Evolutionary conservation across 116 monocot species (phyloP).

Genomic region (Thalassia testudinum): DNA sequence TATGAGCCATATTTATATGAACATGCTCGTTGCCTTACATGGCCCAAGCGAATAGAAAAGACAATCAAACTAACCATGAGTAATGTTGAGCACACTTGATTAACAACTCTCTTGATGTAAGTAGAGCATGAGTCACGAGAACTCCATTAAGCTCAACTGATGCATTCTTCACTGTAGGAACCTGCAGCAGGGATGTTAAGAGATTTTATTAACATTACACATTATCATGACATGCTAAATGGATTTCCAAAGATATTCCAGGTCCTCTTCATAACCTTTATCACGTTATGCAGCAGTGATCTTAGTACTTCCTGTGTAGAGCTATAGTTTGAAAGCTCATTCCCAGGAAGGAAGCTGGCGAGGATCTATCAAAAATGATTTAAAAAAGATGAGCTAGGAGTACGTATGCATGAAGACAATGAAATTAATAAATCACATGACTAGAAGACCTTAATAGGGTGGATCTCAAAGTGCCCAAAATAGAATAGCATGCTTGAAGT

Average conservation of each 20-base stretch:
- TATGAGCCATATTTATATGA: not conserved
- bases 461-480: conserved; percentile 84
- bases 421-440: not conserved
- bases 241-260: not conserved
- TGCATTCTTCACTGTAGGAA: conserved; percentile 54
- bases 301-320: conserved; percentile 67
- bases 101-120: conserved; percentile 58
- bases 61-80: conserved; percentile 42
- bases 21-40: not conserved
- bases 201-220: not conserved
- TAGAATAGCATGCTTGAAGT: conserved; percentile 43
- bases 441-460: conserved; percentile 64
- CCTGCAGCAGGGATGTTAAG: conserved; percentile 14
- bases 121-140: conserved; percentile 70
- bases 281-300: conserved; percentile 68
- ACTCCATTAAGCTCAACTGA: conserved; percentile 75
- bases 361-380: conserved; percentile 29
- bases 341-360: conserved; percentile 68
- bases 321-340: conserved; percentile 48
- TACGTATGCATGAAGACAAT: no score
- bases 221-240: no score
- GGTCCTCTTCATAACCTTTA: conserved; percentile 35
- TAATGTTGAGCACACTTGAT: conserved; percentile 88
- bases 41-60: not conserved
- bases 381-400: no score